phyloP scores from a whole-genome alignment of 2,329 filamentous ascomycete genomes.

The Pseudogymnoascus verrucosus region DNA sequence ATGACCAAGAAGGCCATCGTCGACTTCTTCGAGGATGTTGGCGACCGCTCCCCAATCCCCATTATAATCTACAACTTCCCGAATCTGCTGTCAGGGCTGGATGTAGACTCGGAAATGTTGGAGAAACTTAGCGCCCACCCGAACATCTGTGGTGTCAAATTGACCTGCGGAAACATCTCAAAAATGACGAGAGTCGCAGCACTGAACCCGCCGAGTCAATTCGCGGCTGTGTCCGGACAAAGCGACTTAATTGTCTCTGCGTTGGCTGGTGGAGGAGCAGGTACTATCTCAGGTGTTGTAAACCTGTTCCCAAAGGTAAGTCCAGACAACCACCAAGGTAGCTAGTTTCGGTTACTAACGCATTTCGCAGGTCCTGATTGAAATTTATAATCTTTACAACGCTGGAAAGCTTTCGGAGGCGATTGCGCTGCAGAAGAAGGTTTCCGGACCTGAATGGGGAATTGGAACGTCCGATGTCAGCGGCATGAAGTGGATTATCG shows the following conservation, averaged over 20 bases:
- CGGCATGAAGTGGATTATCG: constrained; percentile 52
- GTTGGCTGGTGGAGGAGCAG: constrained; percentile 48
- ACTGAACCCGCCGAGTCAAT: constrained; percentile 58
- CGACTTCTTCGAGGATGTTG: constrained; percentile 43
- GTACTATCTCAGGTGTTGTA: constrained; percentile 54
- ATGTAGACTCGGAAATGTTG: constrained; percentile 35
- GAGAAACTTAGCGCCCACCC: constrained; percentile 25
- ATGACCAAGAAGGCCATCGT: constrained; percentile 40
- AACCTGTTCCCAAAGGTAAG: constrained; percentile 72
- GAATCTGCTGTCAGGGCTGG: constrained; percentile 34
- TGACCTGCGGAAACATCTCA: constrained; percentile 32
- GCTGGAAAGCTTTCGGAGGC: constrained; percentile 41
- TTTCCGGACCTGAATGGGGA: constrained; percentile 46
- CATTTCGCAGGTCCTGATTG: constrained; percentile 34
- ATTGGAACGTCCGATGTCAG: constrained; percentile 53
- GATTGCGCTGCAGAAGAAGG: constrained; percentile 40
- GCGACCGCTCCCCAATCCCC: constrained; percentile 32
- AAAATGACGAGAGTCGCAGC: constrained; percentile 40
- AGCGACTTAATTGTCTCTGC: constrained; percentile 62
- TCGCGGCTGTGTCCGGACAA: constrained; percentile 52
- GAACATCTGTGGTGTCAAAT: constrained; percentile 31
- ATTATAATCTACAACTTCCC: constrained; percentile 42
- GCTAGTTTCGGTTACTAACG: constrained; percentile 44
- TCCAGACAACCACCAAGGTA: constrained; percentile 6
- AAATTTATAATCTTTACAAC: constrained; percentile 40